Evolutionary conservation across 2,329 filamentous ascomycete genomes (phyloP).

Genomic region (Botrytis fragariae): DNA sequence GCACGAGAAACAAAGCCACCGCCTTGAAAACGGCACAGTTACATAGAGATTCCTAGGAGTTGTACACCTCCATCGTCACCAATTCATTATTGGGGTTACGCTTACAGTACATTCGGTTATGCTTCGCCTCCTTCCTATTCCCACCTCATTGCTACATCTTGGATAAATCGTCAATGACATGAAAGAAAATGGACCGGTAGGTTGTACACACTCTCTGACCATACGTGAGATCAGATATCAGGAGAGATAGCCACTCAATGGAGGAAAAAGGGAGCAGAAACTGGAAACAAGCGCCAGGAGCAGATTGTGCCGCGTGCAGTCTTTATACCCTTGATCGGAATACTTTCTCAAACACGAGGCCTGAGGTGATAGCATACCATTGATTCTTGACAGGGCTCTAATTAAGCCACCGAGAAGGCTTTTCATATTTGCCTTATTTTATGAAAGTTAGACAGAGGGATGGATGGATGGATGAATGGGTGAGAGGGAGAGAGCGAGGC

Average conservation of each 20-base stretch:
- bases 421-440: neutral
- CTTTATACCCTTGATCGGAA: constrained; percentile 7
- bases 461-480: too few relatives aligned
- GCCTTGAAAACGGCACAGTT: neutral
- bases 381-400: neutral
- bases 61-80: neutral
- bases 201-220: neutral
- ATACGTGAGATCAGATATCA: constrained; percentile 1
- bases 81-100: neutral
- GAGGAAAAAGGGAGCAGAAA: neutral
- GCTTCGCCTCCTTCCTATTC: constrained; percentile 15
- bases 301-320: constrained; percentile 6
- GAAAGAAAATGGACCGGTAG: neutral
- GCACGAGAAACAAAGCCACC: constrained; percentile 2
- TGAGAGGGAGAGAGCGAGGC: neutral
- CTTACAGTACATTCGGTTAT: constrained; percentile 1
- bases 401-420: neutral
- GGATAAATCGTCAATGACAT: neutral
- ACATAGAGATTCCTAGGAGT: neutral
- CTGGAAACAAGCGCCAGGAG: constrained; percentile 22
- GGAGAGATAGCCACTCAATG: neutral
- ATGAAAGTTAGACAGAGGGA: neutral
- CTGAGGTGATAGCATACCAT: constrained; percentile 1
- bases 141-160: neutral
- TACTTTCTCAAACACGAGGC: constrained; percentile 10